phyloP scores from a whole-genome alignment of 768 basidiomycete species.

The Fomitopsis serialis region DNA sequence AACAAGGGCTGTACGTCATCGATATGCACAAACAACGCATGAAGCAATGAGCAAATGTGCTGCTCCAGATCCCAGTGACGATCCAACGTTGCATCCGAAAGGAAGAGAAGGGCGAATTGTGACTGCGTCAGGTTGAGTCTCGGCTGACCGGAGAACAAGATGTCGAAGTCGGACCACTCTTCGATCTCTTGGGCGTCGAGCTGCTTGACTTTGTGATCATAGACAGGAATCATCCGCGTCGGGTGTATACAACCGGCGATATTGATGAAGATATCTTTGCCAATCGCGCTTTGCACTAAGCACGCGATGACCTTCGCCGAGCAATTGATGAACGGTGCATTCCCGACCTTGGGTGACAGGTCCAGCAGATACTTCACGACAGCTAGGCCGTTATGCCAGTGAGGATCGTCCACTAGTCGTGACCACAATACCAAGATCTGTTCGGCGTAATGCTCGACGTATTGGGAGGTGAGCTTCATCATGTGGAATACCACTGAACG shows the following conservation, averaged over 20 bases:
- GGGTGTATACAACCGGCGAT: conserved; percentile 85
- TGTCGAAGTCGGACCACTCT: conserved; percentile 75
- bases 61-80: conserved; percentile 69
- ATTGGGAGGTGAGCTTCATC: conserved; percentile 76
- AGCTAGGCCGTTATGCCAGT: conserved; percentile 72
- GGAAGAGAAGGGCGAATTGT: conserved; percentile 84
- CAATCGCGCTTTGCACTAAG: conserved; percentile 71
- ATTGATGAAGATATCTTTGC: conserved; percentile 72
- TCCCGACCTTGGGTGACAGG: conserved; percentile 82
- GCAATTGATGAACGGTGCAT: conserved; percentile 68
- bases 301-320: conserved; percentile 81
- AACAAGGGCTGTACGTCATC: conserved; percentile 73
- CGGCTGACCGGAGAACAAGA: conserved; percentile 68
- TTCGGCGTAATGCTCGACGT: conserved; percentile 67
- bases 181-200: conserved; percentile 66
- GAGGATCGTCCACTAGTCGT: conserved; percentile 66
- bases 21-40: conserved; percentile 74
- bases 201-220: conserved; percentile 61
- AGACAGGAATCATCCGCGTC: conserved; percentile 72
- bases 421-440: conserved; percentile 79
- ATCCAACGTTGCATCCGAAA: conserved; percentile 71
- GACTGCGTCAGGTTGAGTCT: conserved; percentile 70
- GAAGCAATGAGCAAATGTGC: conserved; percentile 70
- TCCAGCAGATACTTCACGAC: conserved; percentile 80
- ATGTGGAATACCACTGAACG: conserved; percentile 71